Conservation (phyloP, 2,329 filamentous ascomycete species). For the Cladorrhinum sp. region DNA sequence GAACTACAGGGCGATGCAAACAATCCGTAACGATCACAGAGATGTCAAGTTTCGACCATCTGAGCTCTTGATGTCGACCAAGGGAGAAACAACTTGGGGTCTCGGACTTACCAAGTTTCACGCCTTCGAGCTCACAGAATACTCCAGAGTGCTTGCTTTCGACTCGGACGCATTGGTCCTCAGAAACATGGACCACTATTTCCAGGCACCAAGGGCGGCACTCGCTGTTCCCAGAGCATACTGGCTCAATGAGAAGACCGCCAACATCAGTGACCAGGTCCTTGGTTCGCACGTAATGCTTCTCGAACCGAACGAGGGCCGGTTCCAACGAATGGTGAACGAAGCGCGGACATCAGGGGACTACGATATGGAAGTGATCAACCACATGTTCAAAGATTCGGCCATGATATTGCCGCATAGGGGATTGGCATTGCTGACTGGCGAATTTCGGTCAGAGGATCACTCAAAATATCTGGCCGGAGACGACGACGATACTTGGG, state of each 20-base stretch:
- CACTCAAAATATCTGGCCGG: constrained; percentile 6
- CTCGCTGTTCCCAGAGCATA: constrained; percentile 5
- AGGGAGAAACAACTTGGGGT: not conserved
- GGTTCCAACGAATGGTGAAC: not conserved
- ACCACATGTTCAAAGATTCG: constrained; percentile 7
- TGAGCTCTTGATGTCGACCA: not conserved
- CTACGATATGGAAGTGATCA: constrained; percentile 7
- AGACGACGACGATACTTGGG: constrained; percentile 1
- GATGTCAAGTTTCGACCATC: constrained; percentile 1
- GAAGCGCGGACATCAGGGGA: not conserved
- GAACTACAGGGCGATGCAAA: not conserved
- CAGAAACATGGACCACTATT: constrained; percentile 9
- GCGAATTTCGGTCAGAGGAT: constrained; percentile 1
- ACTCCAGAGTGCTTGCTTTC: not conserved
- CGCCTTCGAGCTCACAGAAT: not conserved
- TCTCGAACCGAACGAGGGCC: not conserved
- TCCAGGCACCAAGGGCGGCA: not conserved
- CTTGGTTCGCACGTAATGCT: constrained; percentile 8
- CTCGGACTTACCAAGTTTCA: constrained; percentile 1
- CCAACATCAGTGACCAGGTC: not conserved
- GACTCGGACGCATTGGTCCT: constrained; percentile 3
- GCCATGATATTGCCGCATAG: constrained; percentile 6
- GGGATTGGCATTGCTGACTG: constrained; percentile 5
- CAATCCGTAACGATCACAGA: not conserved
- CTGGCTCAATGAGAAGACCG: not conserved